These are phyloP conservation scores for Teunomyces pallodes DNA, from an alignment of 805 yeast species.

Conservation along the genomic window DNA sequence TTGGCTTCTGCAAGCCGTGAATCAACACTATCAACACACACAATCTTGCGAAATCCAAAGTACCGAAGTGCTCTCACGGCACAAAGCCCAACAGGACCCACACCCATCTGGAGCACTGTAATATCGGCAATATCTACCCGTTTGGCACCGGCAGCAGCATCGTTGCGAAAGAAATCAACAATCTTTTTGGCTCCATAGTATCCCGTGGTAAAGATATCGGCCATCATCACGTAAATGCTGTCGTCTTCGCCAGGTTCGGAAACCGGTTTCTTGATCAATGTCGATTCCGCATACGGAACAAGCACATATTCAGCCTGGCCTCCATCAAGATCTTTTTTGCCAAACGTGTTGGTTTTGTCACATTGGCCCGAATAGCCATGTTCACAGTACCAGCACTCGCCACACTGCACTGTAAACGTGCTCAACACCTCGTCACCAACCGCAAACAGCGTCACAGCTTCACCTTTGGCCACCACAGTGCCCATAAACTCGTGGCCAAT, in stretches of 20 bases:
- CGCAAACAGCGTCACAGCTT: constrained; percentile 26
- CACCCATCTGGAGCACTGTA: constrained; percentile 51
- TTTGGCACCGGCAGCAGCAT: constrained; percentile 20
- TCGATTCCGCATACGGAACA: constrained; percentile 55
- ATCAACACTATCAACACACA: constrained; percentile 50
- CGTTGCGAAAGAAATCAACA: constrained; percentile 36
- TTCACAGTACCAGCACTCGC: constrained; percentile 56
- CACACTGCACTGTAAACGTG: constrained; percentile 56
- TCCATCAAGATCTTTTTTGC: constrained; percentile 55
- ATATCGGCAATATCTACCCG: constrained; percentile 20
- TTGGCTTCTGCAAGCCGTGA: constrained; percentile 45
- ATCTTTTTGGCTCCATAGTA: constrained; percentile 56
- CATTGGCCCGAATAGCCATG: constrained; percentile 57
- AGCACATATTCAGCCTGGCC: constrained; percentile 63
- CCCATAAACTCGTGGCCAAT: constrained; percentile 57
- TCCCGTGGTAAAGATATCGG: constrained; percentile 65
- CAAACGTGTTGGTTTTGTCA: constrained; percentile 53
- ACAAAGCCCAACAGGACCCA: constrained; percentile 62
- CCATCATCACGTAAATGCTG: constrained; percentile 52
- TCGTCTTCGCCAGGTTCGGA: constrained; percentile 31
- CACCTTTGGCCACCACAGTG: constrained; percentile 39
- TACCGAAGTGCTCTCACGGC: constrained; percentile 45
- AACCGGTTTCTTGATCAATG: constrained; percentile 44
- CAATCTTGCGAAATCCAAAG: constrained; percentile 43
- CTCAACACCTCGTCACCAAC: constrained; percentile 48